Evolutionary conservation across 73 alveolate genomes (phyloP), one percentile per base, ranked within the genome.

Genomic region (Stentor coeruleus): DNA sequence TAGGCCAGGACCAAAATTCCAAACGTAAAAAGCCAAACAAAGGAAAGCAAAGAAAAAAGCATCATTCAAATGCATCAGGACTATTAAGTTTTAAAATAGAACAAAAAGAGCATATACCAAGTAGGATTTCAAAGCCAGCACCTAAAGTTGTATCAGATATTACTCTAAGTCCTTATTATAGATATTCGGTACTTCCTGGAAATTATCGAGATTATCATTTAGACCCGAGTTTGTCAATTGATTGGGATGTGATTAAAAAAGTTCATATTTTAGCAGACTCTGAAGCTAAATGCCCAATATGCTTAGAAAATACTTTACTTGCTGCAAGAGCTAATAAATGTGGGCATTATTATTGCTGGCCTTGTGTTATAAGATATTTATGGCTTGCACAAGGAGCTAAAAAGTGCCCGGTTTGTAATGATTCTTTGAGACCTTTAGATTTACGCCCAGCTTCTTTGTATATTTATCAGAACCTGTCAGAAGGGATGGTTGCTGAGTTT

Each of bases 291-390:
- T 75, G 83, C 83, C 83, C 83, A n/a, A 36, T 75, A n/a, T 75
- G 83, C 76, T 80, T 75, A n/a, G 83, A 75, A 1, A 31, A 75
- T n/a, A 28, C 30, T 2, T n/a, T 75, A 1, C n/a, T 33, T 20
- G 83, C 81, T 14, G n/a, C 39, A 31, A 36, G 83, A n/a, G 76
- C 36, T 2, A 75, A 36, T 41, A 75, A 33, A 41, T 75, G 83
- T 41, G 83, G 83, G 37, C 83, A 75, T 41, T 33, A 20, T 3
- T 75, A n/a, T 41, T 75, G 83, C 76, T 75, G 83, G 83, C 83
- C 83, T 41, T 75, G 83, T 30, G 83, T 75, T n/a, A 75, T 75
- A 28, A 14, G 83, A 30, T 75, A 75, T 75, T 41, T 75, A n/a
- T 41, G 76, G 83, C n/a, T 28, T 0, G 38, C 83, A 33, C 38